These are phyloP conservation scores for Globisporangium echinulatum DNA, from an alignment of 352 stramenopile species.

Conservation along the genomic window DNA sequence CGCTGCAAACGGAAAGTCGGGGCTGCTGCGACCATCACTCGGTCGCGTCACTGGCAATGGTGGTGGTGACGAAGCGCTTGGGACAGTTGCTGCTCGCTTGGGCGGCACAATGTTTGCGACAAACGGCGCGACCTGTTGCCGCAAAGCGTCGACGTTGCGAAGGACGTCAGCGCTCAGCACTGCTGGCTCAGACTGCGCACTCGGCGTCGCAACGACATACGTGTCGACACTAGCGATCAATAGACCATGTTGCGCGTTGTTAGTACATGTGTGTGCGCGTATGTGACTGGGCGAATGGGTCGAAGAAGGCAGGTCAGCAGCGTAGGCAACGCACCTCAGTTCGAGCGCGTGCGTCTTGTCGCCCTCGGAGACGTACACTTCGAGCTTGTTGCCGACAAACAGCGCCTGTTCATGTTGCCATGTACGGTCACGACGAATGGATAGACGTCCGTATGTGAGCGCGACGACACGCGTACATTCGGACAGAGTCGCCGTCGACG, in stretches of 20 bases:
- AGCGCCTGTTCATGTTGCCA: slow-evolving; percentile 29
- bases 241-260: too few species aligned
- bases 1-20: slow-evolving; percentile 7
- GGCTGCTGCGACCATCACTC: neutral
- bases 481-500: neutral
- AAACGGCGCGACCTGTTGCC: slow-evolving; percentile 48
- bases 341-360: slow-evolving; percentile 71
- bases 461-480: neutral
- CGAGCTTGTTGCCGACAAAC: slow-evolving; percentile 70
- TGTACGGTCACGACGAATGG: too few species aligned
- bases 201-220: slow-evolving; percentile 2
- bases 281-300: neutral
- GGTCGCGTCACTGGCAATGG: neutral
- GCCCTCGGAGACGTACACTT: slow-evolving; percentile 70
- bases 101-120: slow-evolving; percentile 40
- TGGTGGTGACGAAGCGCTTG: slow-evolving; percentile 4
- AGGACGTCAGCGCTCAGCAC: slow-evolving; percentile 30
- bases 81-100: slow-evolving; percentile 21
- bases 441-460: too few species aligned
- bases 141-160: slow-evolving; percentile 40
- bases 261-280: neutral
- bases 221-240: slow-evolving; percentile 3
- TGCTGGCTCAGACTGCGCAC: slow-evolving; percentile 9
- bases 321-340: slow-evolving; percentile 32
- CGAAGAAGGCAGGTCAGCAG: too few species aligned